phyloP scores from a whole-genome alignment of 306 rosid species.

The Lablab purpureus region DNA sequence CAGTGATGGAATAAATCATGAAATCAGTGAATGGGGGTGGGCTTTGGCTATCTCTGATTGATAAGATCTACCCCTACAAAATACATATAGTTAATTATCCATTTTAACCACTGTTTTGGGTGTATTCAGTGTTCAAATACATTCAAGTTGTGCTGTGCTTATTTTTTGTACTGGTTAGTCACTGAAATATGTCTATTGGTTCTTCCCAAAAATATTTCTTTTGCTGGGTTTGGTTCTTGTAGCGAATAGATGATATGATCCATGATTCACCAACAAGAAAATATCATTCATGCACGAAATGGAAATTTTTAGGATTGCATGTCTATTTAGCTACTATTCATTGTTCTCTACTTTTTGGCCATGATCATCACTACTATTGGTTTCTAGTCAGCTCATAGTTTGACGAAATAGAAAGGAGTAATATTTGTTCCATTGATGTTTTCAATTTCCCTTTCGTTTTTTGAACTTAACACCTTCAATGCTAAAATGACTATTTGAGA shows the following conservation, averaged over 20 bases:
- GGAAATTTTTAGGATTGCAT: background rate
- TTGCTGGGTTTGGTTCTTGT: background rate
- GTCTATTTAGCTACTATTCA: background rate
- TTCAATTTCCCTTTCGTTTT: background rate
- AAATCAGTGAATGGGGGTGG: background rate
- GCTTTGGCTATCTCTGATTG: constrained; percentile 1
- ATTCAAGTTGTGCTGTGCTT: background rate
- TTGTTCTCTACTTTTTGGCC: constrained; percentile 9
- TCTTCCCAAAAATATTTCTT: constrained; percentile 16
- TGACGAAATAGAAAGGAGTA: background rate
- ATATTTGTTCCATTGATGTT: constrained; percentile 8
- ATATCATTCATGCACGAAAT: background rate
- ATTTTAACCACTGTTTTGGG: constrained; percentile 11
- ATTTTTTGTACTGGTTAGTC: background rate
- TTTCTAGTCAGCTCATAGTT: background rate
- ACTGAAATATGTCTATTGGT: background rate
- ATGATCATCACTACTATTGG: constrained; percentile 1
- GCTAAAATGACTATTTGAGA: constrained; percentile 25
- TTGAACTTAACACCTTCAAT: constrained; percentile 1
- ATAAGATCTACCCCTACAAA: background rate
- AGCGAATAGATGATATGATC: background rate
- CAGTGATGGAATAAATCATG: background rate
- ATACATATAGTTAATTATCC: background rate
- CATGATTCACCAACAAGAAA: background rate
- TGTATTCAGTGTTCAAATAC: constrained; percentile 14